Conservation (phyloP, 1,284 basidiomycete genomes). For the Ganoderma multipileum region DNA sequence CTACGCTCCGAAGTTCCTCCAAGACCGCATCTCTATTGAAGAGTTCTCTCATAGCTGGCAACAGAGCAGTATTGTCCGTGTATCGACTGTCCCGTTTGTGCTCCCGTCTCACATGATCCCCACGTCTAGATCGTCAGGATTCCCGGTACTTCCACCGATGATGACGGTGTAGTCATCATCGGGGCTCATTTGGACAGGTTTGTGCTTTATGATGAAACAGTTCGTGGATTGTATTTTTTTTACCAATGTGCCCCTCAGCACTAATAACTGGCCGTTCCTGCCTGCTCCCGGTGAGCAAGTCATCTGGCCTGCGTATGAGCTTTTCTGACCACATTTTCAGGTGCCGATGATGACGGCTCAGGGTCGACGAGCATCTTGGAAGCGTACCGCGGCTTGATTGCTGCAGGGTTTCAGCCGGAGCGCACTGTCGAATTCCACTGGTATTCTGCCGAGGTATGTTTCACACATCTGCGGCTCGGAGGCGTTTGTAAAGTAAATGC, state of each 20-base stretch:
- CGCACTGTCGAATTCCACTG: constrained; percentile 94
- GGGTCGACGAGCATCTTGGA: constrained; percentile 94
- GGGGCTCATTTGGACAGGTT: constrained; percentile 93
- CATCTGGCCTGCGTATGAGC: constrained; percentile 6
- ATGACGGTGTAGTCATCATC: constrained; percentile 70
- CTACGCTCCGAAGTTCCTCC: constrained; percentile 63
- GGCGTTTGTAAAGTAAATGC: constrained; percentile 15
- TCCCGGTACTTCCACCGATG: constrained; percentile 66
- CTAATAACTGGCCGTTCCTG: constrained; percentile 88
- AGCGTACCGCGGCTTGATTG: constrained; percentile 84
- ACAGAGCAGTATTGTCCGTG: constrained; percentile 87
- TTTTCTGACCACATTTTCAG: constrained; percentile 34
- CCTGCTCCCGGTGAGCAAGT: constrained; percentile 77
- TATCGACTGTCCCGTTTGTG: constrained; percentile 16
- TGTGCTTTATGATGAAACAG: constrained; percentile 13
- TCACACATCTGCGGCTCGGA: constrained; percentile 17
- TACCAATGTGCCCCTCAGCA: constrained; percentile 49
- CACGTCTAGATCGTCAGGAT: constrained; percentile 69
- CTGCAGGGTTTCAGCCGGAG: constrained; percentile 79
- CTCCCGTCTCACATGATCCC: constrained; percentile 19
- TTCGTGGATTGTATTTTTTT: constrained; percentile 8
- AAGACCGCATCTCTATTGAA: constrained; percentile 64
- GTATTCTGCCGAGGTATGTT: constrained; percentile 86
- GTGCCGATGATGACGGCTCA: constrained; percentile 89
- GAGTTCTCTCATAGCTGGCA: constrained; percentile 93